Evolutionary conservation across 2,329 filamentous ascomycete species (phyloP), one percentile per base, ranked within the genome.

Genomic region (Diaporthe vexans): DNA sequence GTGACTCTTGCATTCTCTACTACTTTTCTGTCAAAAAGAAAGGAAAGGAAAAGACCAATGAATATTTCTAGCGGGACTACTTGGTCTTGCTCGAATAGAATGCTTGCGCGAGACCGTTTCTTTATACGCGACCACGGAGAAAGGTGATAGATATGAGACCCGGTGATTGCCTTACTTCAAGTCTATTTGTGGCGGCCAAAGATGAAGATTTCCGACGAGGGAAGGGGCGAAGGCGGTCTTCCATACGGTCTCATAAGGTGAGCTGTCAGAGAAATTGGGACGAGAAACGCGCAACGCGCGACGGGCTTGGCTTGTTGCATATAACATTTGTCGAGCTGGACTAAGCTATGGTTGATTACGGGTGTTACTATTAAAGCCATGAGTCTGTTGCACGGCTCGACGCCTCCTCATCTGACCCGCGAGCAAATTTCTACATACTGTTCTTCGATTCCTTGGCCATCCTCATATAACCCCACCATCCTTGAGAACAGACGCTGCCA

Each of bases 321-420:
- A 67, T 13, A 52, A 24, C 37, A 67, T 52, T 0, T 13, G 21
- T 37, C 29, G 11, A 52, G 21, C 37, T 17, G 43, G 29, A 37
- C 37, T 67, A 33, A 67, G 46, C 63, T 67, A 67, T 67, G 11
- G 21, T n/a, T 24, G 15, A 24, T 52, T 40, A 67, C n/a, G 21
- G 26, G 37, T 19, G 29, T 33, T 37, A 15, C 46, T 10, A 33
- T 15, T 15, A 65, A 17, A 40, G 1, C 21, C 19, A 48, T 35
- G 46, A 56, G 52, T 24, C 29, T 67, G 7, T 24, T 46, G 26
- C 48, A 48, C 24, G 46, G n/a, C 15, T 51, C 26, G 24, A 24
- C 15, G 63, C n/a, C 63, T 26, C 43, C 46, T 52, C 4, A 15
- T 13, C 52, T 29, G 29, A 52, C 43, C 24, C 29, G 37, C 7